Evolutionary conservation across 2,329 filamentous ascomycete species (phyloP), one percentile per base, ranked within the genome.

Genomic region (Sporothrix pseudoabietina): DNA sequence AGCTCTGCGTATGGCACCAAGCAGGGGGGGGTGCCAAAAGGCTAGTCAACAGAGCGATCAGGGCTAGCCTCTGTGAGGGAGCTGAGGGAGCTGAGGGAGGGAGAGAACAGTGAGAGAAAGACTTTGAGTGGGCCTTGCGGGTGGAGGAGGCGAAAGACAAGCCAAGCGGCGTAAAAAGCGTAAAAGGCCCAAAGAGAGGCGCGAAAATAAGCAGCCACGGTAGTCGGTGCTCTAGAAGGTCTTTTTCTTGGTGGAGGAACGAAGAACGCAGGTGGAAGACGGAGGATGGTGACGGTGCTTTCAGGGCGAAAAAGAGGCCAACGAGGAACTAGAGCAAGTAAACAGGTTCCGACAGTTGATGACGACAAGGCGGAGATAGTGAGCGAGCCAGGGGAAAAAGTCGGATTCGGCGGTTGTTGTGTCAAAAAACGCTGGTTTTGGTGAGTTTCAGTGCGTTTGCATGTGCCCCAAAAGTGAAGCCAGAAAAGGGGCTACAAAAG

Each of bases 151-250:
- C 66, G 49, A 69, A 66, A 66, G 30, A 19, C 3, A 66, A 47
- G 61, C 57, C 57, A 39, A 32, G 57, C 30, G 57, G 16, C 26
- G 61, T 14, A 26, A 26, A 49, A 30, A 30, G 5, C 30, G 26
- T 35, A 63, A 69, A 32, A 30, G 65, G 14, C 16, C 65, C 47
- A 69, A 47, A 22, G 30, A 68, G n/a, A 68, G 7, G 63, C 63
- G 63, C 65, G 65, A 69, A 69, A 69, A 39, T 69, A 69, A 52
- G 66, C 47, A 69, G 66, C 44, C 47, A 69, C 44, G 47, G 41
- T 47, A 47, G 61, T 44, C 12, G 52, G 32, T 32, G 30, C 32
- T 39, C 35, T 65, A 22, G 35, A 44, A 49, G 14, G 44, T 49
- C 14, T 14, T 49, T 49, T 49, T 49, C 19, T 14, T 44, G 41